Base-by-base conservation (phyloP, 768 basidiomycete genomes). In the Multifurca ochricompacta region DNA sequence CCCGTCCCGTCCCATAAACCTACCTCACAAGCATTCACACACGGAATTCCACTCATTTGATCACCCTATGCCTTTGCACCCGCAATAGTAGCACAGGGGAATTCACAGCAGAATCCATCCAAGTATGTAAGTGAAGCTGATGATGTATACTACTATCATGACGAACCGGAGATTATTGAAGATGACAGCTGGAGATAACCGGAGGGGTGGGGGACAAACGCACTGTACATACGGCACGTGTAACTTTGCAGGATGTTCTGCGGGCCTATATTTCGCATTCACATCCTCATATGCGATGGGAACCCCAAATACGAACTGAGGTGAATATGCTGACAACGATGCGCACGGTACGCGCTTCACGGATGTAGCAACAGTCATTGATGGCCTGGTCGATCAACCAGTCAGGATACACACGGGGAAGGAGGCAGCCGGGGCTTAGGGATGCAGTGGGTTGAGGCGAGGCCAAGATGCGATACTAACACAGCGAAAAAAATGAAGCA, bases 231-330 rank as follows among this genome's bases (percentile, higher is more conserved):
- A 32, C 31, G 11, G 37, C 13, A 40, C 37, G 37, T 8, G 19
- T 40, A 4, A 13, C 23, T 8, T 31, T 14, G 21, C 16, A 41
- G 7, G 6, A 11, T 16, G 11, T 30, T n/a, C n/a, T 16, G 28
- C 45, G 53, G 37, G 30, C 37, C n/a, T 21, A 42, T 42, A 42
- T 42, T 25, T 25, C 41, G 10, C 13, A 27, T 25, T 32, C 31
- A 16, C 8, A 6, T 25, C 14, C 41, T 23, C 23, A 42, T 42
- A 42, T 23, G 27, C 9, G 32, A 27, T 28, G 28, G 44, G 21
- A 30, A 27, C 41, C 41, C 8, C n/a, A 35, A n/a, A 42, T 35
- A 54, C 16, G 40, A 54, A 42, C 46, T 42, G 46, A 41, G 53
- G 16, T 42, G 46, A 42, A 28, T 21, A 19, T 48, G 27, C 11